Base-by-base conservation (phyloP, 108 stramenopile genomes). In the Mediolabrus comicus region DNA sequence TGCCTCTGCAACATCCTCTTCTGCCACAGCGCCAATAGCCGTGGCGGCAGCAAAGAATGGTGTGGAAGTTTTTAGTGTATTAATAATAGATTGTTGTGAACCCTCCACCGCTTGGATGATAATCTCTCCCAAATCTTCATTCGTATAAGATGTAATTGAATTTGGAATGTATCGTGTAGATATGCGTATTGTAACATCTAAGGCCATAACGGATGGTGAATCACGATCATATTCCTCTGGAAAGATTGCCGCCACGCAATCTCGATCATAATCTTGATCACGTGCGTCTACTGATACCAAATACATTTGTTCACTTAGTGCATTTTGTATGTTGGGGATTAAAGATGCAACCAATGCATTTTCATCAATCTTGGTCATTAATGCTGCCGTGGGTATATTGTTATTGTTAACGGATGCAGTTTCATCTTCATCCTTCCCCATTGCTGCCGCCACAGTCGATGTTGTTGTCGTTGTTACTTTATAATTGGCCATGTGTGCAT, bases 221-320 rank as follows among this genome's bases (percentile, higher is more conserved):
- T 9, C 38, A 14, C 13, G 9, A 12, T 30, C 54, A 10, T 33
- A 30, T 24, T 3, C 29, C 27, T 35, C 2, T 2, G 59, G 49
- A 29, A 51, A 34, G 13, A 62, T 49, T 2, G 69, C 69, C 7
- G 25, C 58, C 3, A 71, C 70, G 29, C 70, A 71, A 0, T 60
- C 60, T n/a, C 61, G 46, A 16, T 71, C 60, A 35, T 71, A 71
- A 26, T 12, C 28, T 28, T 62, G 60, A 4, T 62, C 61, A 14
- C 39, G 8, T 4, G 39, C 25, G 9, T 24, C 8, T 16, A 62
- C 49, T 3, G 43, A 53, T n/a, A 35, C 34, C 2, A 71, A 26
- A 17, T 38, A 22, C 32, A 71, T 28, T 49, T 67, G 12, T 19
- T 56, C 54, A 12, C 27, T 28, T 1, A 67, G 22, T 9, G 24